Evolutionary conservation across 2,329 filamentous ascomycete species (phyloP), one percentile per base, ranked within the genome.

Genomic region (Diaporthe humulicola): DNA sequence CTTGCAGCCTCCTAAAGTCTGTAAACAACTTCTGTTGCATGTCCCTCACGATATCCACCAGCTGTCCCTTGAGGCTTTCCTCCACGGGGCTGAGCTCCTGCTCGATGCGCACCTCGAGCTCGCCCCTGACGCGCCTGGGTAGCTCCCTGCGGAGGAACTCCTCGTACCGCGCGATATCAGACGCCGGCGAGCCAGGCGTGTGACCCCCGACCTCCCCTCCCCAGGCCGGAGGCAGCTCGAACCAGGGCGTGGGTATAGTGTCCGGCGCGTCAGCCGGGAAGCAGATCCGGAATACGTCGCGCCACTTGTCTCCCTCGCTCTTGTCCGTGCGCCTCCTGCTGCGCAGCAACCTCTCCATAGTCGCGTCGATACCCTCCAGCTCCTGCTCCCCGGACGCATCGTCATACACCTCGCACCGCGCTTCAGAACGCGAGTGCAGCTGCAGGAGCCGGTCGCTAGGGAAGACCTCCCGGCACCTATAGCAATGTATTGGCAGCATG

Each of bases 301-400:
- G 25, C 77, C 77, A 77, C 42, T 77, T 77, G 19, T 77, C 61
- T 8, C 50, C 69, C 40, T 77, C 77, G 4, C 58, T 77, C 48
- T 61, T 76, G 25, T 74, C 70, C 1, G 72, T 71, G 15, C 71
- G 66, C 30, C 52, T 72, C 15, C 77, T 70, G 52, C 74, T 73
- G 36, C 71, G 72, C 19, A 77, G 56, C 0, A 50, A 66, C 22
- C 58, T 64, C 45, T 74, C 75, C 36, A 77, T 75, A 15, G 48
- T 25, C 33, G 67, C 28, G 19, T 73, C 70, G 36, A 77, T 77
- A 6, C 77, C 77, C n/a, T 75, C 52, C 17, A 76, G 28, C 17
- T 52, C 50, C 66, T 69, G 30, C 22, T n/a, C 36, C 17, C 58
- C 54, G 8, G n/a, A n/a, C 36, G 25, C 42, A 15, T 50, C 45